Conservation (phyloP, 2,329 filamentous ascomycete species). For the Fusarium aywerte region DNA sequence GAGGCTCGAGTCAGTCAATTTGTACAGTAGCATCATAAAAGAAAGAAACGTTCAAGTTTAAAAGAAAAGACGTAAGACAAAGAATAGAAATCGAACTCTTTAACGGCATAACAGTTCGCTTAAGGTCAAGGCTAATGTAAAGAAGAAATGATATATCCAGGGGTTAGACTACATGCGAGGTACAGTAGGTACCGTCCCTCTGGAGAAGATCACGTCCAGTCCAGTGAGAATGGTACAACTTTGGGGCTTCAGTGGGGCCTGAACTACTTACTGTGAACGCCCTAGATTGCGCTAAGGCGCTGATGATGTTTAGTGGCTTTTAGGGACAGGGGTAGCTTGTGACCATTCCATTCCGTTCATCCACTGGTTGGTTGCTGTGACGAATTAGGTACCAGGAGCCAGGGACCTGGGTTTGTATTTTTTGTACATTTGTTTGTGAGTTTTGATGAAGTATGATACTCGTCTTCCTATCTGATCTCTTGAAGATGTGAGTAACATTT, state of each 20-base stretch:
- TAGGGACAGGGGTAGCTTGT: neutral
- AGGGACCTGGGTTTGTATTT: neutral
- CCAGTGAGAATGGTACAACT: neutral
- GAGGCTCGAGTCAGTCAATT: neutral
- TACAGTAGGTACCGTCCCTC: constrained; percentile 18
- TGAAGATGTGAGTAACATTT: neutral
- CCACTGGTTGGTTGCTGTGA: neutral
- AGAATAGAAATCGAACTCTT: neutral
- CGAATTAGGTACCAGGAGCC: neutral
- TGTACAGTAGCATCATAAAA: neutral
- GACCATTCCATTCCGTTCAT: neutral
- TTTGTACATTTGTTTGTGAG: neutral
- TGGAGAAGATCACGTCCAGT: constrained; percentile 32
- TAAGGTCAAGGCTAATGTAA: constrained; percentile 27
- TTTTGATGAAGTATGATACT: neutral
- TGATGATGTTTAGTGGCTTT: constrained; percentile 25
- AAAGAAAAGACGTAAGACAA: neutral
- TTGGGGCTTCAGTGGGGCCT: constrained; percentile 25
- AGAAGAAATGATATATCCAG: constrained; percentile 39
- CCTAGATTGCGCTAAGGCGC: constrained; percentile 23
- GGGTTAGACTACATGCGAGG: constrained; percentile 33
- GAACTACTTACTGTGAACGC: constrained; percentile 10
- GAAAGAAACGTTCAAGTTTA: neutral
- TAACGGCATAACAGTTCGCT: constrained; percentile 12
- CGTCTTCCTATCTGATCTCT: neutral